A percentile compares a stretch with the other conserved stretches of the same genome.
Evolutionary conservation across 1,284 basidiomycete species (phyloP).

Genomic region (Thecaphora thlaspeos): DNA sequence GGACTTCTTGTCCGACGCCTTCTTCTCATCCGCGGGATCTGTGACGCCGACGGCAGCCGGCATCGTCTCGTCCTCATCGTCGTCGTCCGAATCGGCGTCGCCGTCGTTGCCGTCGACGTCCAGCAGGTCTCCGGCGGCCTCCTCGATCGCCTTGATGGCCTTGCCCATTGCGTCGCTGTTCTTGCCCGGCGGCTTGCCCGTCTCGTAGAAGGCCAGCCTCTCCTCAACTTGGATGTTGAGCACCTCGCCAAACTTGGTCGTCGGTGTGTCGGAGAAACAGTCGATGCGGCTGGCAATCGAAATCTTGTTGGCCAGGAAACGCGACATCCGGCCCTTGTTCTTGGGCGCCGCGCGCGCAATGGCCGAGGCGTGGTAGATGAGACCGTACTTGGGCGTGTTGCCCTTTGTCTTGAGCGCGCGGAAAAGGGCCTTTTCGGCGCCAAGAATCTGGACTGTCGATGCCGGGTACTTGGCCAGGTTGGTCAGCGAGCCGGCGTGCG

Average conservation of each 20-base stretch:
- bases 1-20: conserved; percentile 60
- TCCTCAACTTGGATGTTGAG: conserved; percentile 93
- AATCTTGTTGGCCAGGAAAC: conserved; percentile 88
- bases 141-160: conserved; percentile 75
- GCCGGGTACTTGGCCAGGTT: conserved; percentile 98
- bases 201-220: conserved; percentile 87
- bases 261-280: conserved; percentile 84
- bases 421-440: conserved; percentile 97
- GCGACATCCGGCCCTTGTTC: conserved; percentile 87
- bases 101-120: conserved; percentile 68
- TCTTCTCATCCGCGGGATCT: conserved; percentile 53
- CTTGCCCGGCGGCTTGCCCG: conserved; percentile 53
- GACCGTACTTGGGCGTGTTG: conserved; percentile 85
- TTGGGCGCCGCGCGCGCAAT: conserved; percentile 93
- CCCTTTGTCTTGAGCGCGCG: conserved; percentile 97
- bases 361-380: conserved; percentile 65
- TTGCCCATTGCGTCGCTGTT: conserved; percentile 68
- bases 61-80: conserved; percentile 63
- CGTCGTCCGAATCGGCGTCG: conserved; percentile 63
- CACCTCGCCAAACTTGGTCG: conserved; percentile 91
- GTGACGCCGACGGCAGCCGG: conserved; percentile 56
- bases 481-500: conserved; percentile 93
- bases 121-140: conserved; percentile 70
- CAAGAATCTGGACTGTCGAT: conserved; percentile 95
- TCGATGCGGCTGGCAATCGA: conserved; percentile 97